These are phyloP conservation scores for Macrolepiota albuminosa DNA, from an alignment of 768 basidiomycete species.

Conservation along the genomic window DNA sequence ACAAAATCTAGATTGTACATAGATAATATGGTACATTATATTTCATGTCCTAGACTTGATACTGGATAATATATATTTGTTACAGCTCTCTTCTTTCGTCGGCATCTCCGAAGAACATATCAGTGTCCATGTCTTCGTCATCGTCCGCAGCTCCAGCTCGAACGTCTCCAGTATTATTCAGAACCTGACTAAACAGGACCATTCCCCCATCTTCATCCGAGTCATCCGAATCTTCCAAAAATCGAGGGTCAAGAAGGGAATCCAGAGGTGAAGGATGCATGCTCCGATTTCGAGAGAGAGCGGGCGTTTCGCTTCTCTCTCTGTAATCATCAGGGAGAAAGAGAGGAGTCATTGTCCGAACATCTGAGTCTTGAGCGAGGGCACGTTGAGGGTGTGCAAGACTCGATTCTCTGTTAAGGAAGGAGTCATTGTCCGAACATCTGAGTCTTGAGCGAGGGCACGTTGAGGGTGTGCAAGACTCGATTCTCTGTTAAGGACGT, in stretches of 20 bases:
- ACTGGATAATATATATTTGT: constrained; percentile 16
- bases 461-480: constrained; percentile 30
- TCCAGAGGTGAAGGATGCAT: constrained; percentile 20
- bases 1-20: neutral
- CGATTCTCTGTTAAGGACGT: constrained; percentile 21
- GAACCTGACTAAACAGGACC: constrained; percentile 71
- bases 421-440: constrained; percentile 46
- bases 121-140: constrained; percentile 72
- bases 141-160: constrained; percentile 61
- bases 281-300: constrained; percentile 18
- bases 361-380: constrained; percentile 13
- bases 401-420: constrained; percentile 24
- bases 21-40: neutral
- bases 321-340: constrained; percentile 65
- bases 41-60: constrained; percentile 3
- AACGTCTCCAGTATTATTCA: constrained; percentile 53
- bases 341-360: constrained; percentile 54
- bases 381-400: constrained; percentile 28
- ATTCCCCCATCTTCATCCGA: constrained; percentile 47
- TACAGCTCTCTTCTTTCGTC: constrained; percentile 67
- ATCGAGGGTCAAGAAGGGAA: constrained; percentile 19
- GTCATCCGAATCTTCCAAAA: constrained; percentile 26
- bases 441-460: constrained; percentile 15
- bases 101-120: constrained; percentile 75
- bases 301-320: constrained; percentile 32